These are phyloP conservation scores for Arthroderma uncinatum DNA, from an alignment of 2,329 filamentous ascomycete genomes.

Conservation along the genomic window DNA sequence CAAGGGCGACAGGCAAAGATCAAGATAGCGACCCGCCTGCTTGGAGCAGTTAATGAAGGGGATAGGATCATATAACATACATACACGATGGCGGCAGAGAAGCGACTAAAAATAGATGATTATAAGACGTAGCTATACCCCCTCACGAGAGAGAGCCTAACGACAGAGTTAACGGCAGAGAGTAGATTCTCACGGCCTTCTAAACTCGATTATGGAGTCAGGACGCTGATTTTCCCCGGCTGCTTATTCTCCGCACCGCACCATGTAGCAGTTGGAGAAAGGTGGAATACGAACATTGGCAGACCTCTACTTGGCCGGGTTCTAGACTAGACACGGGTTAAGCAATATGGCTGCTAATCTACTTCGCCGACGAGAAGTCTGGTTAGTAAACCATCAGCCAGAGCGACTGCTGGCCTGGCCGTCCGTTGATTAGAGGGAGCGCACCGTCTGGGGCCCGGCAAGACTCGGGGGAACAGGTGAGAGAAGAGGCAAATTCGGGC, in stretches of 20 bases:
- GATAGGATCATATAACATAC: background rate
- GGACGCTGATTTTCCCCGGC: background rate
- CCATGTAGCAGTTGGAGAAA: background rate
- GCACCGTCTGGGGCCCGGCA: background rate
- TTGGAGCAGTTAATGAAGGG: background rate
- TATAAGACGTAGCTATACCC: background rate
- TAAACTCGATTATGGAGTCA: background rate
- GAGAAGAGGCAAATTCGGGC: background rate
- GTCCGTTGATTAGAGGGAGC: background rate
- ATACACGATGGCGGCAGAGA: background rate
- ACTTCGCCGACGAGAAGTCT: background rate
- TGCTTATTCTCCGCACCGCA: background rate
- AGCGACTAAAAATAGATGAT: background rate
- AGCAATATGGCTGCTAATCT: background rate
- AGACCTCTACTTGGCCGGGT: background rate
- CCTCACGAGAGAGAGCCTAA: no score
- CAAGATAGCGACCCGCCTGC: background rate
- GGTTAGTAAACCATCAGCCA: background rate
- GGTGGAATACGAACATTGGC: constrained; percentile 1
- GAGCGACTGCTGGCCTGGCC: background rate
- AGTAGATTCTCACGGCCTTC: background rate
- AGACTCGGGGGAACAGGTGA: background rate
- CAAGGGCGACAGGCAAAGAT: background rate
- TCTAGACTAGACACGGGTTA: background rate
- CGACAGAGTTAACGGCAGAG: background rate